These are phyloP conservation scores for Rhododendron williamsianum DNA, from an alignment of 148 eudicot genomes.

Conservation along the genomic window DNA sequence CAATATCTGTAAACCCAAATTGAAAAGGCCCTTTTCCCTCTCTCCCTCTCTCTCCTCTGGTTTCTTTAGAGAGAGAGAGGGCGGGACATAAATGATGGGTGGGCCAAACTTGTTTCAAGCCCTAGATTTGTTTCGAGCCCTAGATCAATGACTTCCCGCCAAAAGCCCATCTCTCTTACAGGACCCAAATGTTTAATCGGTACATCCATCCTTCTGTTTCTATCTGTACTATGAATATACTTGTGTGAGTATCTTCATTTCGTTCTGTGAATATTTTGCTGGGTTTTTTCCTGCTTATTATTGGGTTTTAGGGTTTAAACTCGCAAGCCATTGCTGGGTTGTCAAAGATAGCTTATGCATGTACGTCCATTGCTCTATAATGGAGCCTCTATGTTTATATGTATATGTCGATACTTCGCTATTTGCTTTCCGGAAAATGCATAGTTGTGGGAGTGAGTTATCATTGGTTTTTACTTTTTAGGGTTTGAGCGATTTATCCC, in stretches of 20 bases:
- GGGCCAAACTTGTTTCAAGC: background rate
- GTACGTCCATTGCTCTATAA: background rate
- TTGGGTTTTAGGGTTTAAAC: background rate
- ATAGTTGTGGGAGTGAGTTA: background rate
- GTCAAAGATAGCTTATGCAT: background rate
- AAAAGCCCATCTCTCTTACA: conserved; percentile 6
- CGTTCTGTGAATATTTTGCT: background rate
- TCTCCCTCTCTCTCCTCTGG: conserved; percentile 6
- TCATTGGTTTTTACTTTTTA: background rate
- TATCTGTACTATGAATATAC: background rate
- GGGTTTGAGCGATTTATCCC: background rate
- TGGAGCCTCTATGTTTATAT: background rate
- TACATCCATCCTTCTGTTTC: background rate
- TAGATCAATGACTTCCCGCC: conserved; percentile 21
- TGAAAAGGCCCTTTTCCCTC: background rate
- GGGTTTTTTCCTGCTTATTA: conserved; percentile 11
- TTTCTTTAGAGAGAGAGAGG: conserved; percentile 14
- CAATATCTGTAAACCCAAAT: background rate
- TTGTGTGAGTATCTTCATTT: background rate
- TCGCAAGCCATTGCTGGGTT: background rate
- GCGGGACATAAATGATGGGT: background rate
- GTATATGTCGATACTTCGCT: background rate
- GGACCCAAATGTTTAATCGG: background rate
- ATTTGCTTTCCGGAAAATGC: background rate
- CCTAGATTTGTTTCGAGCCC: conserved; percentile 7